Evolutionary conservation across 768 basidiomycete genomes (phyloP), one percentile per base, ranked within the genome.

Genomic region (Termitomyces heimii): DNA sequence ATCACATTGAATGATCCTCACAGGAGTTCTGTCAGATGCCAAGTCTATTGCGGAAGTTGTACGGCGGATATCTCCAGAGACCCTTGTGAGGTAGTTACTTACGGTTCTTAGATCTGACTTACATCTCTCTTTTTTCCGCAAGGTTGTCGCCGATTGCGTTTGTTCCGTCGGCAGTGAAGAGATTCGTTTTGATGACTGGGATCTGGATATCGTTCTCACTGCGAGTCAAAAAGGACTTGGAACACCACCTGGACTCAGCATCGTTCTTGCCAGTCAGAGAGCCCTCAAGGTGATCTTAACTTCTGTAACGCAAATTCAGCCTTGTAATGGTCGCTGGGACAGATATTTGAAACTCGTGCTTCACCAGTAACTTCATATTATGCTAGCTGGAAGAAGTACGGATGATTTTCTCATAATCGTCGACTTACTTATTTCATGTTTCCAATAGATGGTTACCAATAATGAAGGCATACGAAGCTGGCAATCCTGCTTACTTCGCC

Each of bases 131-230:
- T 58, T 18, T 8, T 7, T 20, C n/a, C 9, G n/a, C 24, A 56
- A 89, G 87, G 77, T 94, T 43, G 77, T 90, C 8, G 77, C 94
- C 57, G 97, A 99, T 67, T 92, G 84, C n/a, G 97, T 99, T 28
- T 99, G 97, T 73, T 88, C 94, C 2, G 94, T 98, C 16, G 97
- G 92, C 5, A 92, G 88, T 63, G 97, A 98, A 70, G 94, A 98
- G 69, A 94, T 99, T 65, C 83, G 79, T 45, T 89, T 97, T 78
- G 97, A 98, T 64, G 86, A 82, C 2, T 98, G 97, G 97, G 85
- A 81, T 26, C 77, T 98, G 53, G 97, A 99, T 63, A 84, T 94
- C 37, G 88, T 98, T 26, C 63, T 95, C 42, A 83, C 87, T 16
- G 94, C 92, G 10, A 86, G 84, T 56, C 94, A 96, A 71, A 97